Evolutionary conservation across 306 rosid species (phyloP).

Genomic region (Trichosanthes cucumerina): DNA sequence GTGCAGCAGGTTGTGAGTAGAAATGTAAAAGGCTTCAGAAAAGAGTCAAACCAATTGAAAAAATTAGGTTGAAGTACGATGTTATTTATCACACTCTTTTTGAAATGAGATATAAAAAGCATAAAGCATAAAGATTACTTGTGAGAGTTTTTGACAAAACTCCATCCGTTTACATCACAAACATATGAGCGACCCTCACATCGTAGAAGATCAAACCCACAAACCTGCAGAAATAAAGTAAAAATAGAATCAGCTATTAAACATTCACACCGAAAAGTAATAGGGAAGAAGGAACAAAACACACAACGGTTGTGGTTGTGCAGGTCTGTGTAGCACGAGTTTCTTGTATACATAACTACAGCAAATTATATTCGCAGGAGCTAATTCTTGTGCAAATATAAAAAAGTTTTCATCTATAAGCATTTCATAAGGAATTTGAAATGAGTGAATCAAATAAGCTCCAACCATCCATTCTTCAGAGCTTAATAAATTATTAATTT

Average conservation of each 20-base stretch:
- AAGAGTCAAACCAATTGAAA: background rate
- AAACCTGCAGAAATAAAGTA: constrained; percentile 57
- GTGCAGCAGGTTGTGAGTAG: background rate
- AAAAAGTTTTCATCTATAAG: background rate
- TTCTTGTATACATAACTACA: background rate
- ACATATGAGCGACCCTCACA: constrained; percentile 93
- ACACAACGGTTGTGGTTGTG: background rate
- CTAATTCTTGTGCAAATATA: background rate
- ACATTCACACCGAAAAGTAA: background rate
- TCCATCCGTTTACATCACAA: constrained; percentile 99
- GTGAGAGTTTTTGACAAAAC: constrained; percentile 94
- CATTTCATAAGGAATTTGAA: background rate
- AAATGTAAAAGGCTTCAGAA: background rate
- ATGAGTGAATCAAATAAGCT: background rate
- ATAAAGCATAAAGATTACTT: constrained; percentile 36
- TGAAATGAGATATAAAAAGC: background rate
- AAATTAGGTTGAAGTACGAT: background rate
- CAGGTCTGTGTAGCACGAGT: background rate
- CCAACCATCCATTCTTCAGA: background rate
- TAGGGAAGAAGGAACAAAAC: background rate
- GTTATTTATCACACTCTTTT: background rate
- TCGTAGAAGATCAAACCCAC: constrained; percentile 96
- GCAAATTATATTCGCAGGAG: background rate
- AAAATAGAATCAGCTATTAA: constrained; percentile 7
- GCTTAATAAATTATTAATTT: background rate